These are phyloP conservation scores for Xylariaceae sp. DNA, from an alignment of 2,329 filamentous ascomycete species.

Conservation along the genomic window DNA sequence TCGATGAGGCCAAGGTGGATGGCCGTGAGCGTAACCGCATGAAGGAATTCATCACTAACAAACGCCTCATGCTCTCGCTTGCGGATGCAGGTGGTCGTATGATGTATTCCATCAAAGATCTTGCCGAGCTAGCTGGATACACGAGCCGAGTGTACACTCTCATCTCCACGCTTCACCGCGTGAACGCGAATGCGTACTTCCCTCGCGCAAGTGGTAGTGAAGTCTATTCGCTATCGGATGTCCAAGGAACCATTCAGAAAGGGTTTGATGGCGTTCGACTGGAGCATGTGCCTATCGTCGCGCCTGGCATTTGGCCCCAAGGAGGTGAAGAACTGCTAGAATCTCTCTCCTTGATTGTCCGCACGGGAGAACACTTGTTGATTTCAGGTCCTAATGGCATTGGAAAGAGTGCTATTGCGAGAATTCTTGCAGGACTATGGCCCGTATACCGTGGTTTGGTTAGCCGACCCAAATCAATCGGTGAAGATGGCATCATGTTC, in stretches of 20 bases:
- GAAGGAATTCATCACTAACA: conserved; percentile 99
- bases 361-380: conserved; percentile 84
- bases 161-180: conserved; percentile 88
- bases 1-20: conserved; percentile 44
- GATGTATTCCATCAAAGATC: conserved; percentile 99
- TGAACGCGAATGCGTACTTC: conserved; percentile 85
- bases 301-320: conserved; percentile 79
- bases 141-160: conserved; percentile 94
- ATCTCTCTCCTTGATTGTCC: conserved; percentile 81
- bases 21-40: conserved; percentile 78
- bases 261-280: conserved; percentile 92
- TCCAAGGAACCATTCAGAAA: conserved; percentile 88
- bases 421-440: conserved; percentile 89
- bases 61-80: conserved; percentile 93
- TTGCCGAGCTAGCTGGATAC: conserved; percentile 91
- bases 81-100: conserved; percentile 94
- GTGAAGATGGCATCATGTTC: conserved; percentile 96
- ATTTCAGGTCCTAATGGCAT: conserved; percentile 94
- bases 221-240: conserved; percentile 81
- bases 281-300: conserved; percentile 88
- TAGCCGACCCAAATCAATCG: conserved; percentile 72
- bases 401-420: conserved; percentile 83
- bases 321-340: conserved; percentile 90
- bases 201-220: conserved; percentile 63
- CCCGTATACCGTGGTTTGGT: conserved; percentile 89